phyloP scores from a whole-genome alignment of 768 basidiomycete genomes.

The Rhizopogon vesiculosus region DNA sequence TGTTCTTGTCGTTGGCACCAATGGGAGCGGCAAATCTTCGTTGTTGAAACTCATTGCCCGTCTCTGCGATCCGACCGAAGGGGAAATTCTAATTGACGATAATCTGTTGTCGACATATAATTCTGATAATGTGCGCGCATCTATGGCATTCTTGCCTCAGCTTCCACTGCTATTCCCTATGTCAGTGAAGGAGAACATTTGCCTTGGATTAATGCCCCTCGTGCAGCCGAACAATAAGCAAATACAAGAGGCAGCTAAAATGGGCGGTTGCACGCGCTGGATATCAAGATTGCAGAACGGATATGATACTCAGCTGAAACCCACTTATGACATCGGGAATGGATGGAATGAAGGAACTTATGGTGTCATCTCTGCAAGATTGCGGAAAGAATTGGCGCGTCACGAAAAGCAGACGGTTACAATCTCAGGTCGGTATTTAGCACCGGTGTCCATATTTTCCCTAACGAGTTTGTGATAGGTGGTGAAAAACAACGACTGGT shows the following conservation, averaged over 20 bases:
- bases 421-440: slow-evolving; percentile 12
- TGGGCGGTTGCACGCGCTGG: slow-evolving; percentile 24
- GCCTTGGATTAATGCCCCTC: slow-evolving; percentile 20
- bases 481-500: slow-evolving; percentile 47
- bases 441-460: slow-evolving; percentile 3
- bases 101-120: slow-evolving; percentile 33
- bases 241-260: slow-evolving; percentile 28
- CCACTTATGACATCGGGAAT: slow-evolving; percentile 14
- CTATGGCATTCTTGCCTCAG: slow-evolving; percentile 46
- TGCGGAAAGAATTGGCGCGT: slow-evolving; percentile 15
- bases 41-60: slow-evolving; percentile 46
- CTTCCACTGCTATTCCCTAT: slow-evolving; percentile 46
- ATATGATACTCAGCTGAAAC: slow-evolving; percentile 26
- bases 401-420: slow-evolving; percentile 18
- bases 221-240: slow-evolving; percentile 10
- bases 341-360: slow-evolving; percentile 16
- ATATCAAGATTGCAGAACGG: slow-evolving; percentile 29
- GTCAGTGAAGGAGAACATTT: slow-evolving; percentile 39
- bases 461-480: slow-evolving; percentile 12
- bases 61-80: slow-evolving; percentile 41
- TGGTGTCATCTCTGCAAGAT: slow-evolving; percentile 15
- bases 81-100: slow-evolving; percentile 41
- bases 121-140: slow-evolving; percentile 34
- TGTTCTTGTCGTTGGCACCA: slow-evolving; percentile 26
- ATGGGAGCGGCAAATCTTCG: slow-evolving; percentile 25